A percentile compares a stretch with the other conserved stretches of the same genome.
phyloP scores from a whole-genome alignment of 306 rosid genomes.

The Neltuma alba region DNA sequence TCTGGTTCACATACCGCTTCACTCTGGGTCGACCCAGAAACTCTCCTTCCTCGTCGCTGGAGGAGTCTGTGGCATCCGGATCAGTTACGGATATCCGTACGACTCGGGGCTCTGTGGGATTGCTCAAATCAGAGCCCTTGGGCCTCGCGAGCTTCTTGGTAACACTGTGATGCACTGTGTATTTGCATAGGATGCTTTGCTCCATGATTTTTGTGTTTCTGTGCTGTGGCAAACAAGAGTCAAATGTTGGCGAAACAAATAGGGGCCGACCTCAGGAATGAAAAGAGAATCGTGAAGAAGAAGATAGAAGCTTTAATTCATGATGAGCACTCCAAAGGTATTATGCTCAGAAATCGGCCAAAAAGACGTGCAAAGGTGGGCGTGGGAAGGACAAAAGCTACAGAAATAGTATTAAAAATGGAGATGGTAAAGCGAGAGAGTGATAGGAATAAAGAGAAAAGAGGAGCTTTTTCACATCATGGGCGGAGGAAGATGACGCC shows the following conservation, averaged over 20 bases:
- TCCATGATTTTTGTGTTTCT: slow-evolving; percentile 46
- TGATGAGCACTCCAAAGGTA: slow-evolving; percentile 14
- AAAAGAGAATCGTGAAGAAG: slow-evolving; percentile 22
- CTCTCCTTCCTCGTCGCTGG: slow-evolving; percentile 62
- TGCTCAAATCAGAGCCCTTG: not conserved
- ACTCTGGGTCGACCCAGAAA: slow-evolving; percentile 36
- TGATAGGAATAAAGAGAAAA: slow-evolving; percentile 44
- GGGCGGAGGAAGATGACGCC: slow-evolving; percentile 14
- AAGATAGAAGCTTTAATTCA: slow-evolving; percentile 27
- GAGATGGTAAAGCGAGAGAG: slow-evolving; percentile 24
- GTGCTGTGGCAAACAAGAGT: not conserved
- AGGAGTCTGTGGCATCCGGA: slow-evolving; percentile 77
- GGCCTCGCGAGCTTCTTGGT: slow-evolving; percentile 48
- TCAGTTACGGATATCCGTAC: slow-evolving; percentile 61
- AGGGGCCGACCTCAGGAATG: not conserved
- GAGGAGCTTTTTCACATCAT: slow-evolving; percentile 30
- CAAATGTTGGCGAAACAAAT: not conserved
- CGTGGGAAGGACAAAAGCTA: not conserved
- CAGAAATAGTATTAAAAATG: not conserved
- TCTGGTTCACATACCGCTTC: slow-evolving; percentile 57
- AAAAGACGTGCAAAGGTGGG: slow-evolving; percentile 21
- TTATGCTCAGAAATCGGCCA: slow-evolving; percentile 26
- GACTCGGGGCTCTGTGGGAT: slow-evolving; percentile 22
- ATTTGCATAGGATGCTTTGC: slow-evolving; percentile 58
- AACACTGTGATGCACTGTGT: slow-evolving; percentile 57